Evolutionary conservation across 768 basidiomycete species (phyloP), one percentile per base, ranked within the genome.

Genomic region (Infundibulicybe gibba): DNA sequence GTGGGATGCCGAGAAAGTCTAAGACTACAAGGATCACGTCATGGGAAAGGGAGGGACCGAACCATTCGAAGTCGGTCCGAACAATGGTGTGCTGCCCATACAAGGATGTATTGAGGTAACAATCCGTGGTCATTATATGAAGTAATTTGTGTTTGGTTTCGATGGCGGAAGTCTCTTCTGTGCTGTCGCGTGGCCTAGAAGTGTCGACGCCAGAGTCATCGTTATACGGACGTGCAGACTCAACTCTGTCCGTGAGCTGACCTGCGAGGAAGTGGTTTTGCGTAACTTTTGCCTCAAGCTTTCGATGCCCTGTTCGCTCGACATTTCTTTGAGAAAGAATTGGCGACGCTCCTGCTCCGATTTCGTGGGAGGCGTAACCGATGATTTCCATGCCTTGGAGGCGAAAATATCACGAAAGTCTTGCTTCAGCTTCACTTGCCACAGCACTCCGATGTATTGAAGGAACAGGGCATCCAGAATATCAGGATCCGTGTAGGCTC

Each of bases 401-500:
- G 55, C 43, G 49, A 67, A 60, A 17, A 75, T 33, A 17, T 48
- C 43, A n/a, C 40, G 33, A 45, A 71, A 64, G 4, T 58, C 52
- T 8, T 54, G 39, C 43, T 68, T 72, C 41, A 74, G 49, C 32
- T 65, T 61, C 30, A 69, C 60, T 42, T 71, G 68, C 75, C 74
- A 76, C 13, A 56, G 51, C 6, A 72, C 47, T 0, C 75, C 76
- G 10, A 77, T 57, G 55, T 74, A 63, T 25, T 75, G 71, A 12
- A 76, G 62, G 31, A 77, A 56, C 10, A 76, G 58, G 0, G 69
- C 71, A 43, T 76, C 72, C 19, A 77, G 54, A 41, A 75, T 66
- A 34, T 77, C 75, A 13, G 70, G 70, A 49, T 77, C 74, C 9
- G 72, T 72, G 51, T 72, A 75, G n/a, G 71, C 72, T 16, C 74